These are phyloP conservation scores for Tillandsia leiboldiana DNA, from an alignment of 176 grass and related monocot species.

Conservation along the genomic window DNA sequence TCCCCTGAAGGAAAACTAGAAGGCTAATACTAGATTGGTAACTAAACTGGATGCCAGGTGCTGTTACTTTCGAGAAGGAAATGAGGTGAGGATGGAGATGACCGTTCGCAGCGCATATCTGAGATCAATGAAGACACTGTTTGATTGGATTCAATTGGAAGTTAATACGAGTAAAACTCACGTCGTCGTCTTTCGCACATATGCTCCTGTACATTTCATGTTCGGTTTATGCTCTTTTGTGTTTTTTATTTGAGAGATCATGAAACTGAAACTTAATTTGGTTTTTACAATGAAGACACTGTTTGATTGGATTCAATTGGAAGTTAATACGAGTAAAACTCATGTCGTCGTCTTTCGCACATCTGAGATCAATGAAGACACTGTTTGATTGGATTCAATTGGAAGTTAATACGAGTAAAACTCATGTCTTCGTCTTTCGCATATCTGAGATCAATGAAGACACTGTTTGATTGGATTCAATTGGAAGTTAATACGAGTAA, in stretches of 20 bases:
- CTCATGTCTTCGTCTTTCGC: conserved; percentile 31
- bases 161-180: conserved; percentile 26
- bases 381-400: conserved; percentile 35
- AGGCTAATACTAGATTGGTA: too few species aligned
- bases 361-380: conserved; percentile 28
- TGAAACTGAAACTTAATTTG: too few species aligned
- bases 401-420: conserved; percentile 26
- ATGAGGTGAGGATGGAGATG: conserved; percentile 44
- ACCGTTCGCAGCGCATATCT: conserved; percentile 33
- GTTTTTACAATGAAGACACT: conserved; percentile 31
- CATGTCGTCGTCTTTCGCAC: conserved; percentile 40
- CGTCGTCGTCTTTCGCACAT: conserved; percentile 36
- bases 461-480: conserved; percentile 36
- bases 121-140: conserved; percentile 27
- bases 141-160: conserved; percentile 35
- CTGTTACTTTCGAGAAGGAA: conserved; percentile 56
- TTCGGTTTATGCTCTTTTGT: too few species aligned
- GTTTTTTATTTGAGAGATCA: too few species aligned
- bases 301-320: conserved; percentile 31
- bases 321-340: conserved; percentile 29
- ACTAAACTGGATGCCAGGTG: conserved; percentile 12
- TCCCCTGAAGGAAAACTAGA: neutral
- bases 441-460: conserved; percentile 28
- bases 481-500: conserved; percentile 25
- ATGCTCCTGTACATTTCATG: too few species aligned